Evolutionary conservation across 2,329 filamentous ascomycete genomes (phyloP).

Genomic region (Thielaviopsis ethacetica): DNA sequence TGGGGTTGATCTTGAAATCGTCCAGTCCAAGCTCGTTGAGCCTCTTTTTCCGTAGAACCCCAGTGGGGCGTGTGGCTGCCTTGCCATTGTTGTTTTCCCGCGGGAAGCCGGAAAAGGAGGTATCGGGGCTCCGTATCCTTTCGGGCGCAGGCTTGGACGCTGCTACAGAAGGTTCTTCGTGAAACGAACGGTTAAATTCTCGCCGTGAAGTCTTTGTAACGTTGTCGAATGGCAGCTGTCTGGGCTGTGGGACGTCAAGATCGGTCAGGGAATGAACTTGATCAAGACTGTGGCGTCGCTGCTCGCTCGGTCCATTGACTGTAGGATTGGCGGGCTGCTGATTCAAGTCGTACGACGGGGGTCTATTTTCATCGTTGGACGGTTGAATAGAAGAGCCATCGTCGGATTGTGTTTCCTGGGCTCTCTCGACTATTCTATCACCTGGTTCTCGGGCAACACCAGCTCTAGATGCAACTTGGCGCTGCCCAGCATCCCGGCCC

Average conservation of each 20-base stretch:
- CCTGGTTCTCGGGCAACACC: no score
- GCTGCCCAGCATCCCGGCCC: no score
- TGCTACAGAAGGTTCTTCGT: conserved; percentile 1
- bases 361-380: not conserved
- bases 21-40: conserved; percentile 40
- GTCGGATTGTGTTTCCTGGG: not conserved
- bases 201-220: not conserved
- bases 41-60: conserved; percentile 1
- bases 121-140: not conserved
- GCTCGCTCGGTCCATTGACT: not conserved
- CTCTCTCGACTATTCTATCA: not conserved
- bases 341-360: not conserved
- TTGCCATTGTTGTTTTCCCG: not conserved
- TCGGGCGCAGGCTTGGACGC: not conserved
- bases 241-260: conserved; percentile 7
- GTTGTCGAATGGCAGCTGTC: conserved; percentile 7
- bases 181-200: not conserved
- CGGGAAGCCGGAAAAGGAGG: not conserved
- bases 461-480: no score
- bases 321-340: not conserved
- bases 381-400: not conserved
- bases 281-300: not conserved
- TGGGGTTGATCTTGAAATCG: conserved; percentile 73
- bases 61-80: not conserved
- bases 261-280: not conserved